Evolutionary conservation across 1,284 basidiomycete genomes (phyloP).

Genomic region (Pterulicium gracile): DNA sequence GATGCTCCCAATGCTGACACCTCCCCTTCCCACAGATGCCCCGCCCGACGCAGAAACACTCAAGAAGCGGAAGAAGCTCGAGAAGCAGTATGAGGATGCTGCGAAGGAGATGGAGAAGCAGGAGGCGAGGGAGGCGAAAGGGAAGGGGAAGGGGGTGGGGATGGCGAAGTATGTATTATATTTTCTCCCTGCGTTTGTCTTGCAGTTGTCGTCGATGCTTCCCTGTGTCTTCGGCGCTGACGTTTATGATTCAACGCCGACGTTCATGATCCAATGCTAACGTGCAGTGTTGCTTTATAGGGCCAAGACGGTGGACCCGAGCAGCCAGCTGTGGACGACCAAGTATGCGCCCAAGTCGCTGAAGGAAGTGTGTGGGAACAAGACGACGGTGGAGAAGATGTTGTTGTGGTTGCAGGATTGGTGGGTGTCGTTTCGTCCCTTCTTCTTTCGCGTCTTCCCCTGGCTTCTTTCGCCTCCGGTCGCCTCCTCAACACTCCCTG

Average conservation of each 20-base stretch:
- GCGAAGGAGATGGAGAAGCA: slow-evolving; percentile 70
- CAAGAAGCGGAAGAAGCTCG: slow-evolving; percentile 81
- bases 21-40: no score
- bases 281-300: slow-evolving; percentile 10
- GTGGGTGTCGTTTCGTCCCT: slow-evolving; percentile 29
- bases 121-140: slow-evolving; percentile 48
- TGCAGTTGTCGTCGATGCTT: neutral
- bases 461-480: neutral
- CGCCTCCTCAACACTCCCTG: neutral
- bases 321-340: slow-evolving; percentile 85
- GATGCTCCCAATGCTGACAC: no score
- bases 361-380: slow-evolving; percentile 95
- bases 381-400: slow-evolving; percentile 81
- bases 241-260: no score
- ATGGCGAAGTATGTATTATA: slow-evolving; percentile 11
- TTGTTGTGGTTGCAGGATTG: slow-evolving; percentile 82
- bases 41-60: slow-evolving; percentile 67
- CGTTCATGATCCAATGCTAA: no score
- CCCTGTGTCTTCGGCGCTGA: no score
- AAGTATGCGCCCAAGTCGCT: slow-evolving; percentile 85
- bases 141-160: slow-evolving; percentile 20
- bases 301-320: slow-evolving; percentile 27
- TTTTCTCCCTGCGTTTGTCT: neutral
- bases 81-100: slow-evolving; percentile 56
- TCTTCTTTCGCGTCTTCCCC: neutral